Conservation (phyloP, 2,329 filamentous ascomycete genomes). For the Colletotrichum phormii region DNA sequence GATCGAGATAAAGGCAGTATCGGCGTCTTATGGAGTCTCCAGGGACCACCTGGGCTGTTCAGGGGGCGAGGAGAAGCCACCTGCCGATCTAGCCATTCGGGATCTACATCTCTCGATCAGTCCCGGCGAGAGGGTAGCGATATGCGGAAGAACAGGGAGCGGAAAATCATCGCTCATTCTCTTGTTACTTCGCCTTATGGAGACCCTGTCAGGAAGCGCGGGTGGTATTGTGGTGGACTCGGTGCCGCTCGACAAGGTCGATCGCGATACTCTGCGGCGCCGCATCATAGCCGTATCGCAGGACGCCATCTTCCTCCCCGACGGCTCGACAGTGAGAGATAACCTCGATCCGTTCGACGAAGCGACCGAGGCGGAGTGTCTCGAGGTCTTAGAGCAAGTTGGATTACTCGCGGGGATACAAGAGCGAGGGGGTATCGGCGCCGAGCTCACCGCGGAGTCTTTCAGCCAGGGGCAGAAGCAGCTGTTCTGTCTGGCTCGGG, state of each 20-base stretch:
- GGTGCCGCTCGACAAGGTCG: constrained; percentile 49
- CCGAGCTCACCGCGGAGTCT: constrained; percentile 57
- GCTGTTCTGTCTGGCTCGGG: constrained; percentile 71
- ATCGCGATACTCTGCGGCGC: constrained; percentile 56
- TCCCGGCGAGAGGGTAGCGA: constrained; percentile 48
- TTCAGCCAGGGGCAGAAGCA: constrained; percentile 72
- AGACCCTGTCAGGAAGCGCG: constrained; percentile 45
- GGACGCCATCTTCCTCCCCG: constrained; percentile 63
- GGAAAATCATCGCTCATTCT: constrained; percentile 58
- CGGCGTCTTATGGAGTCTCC: constrained; percentile 45
- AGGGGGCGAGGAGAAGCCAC: not conserved
- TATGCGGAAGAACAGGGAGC: constrained; percentile 53
- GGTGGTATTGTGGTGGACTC: constrained; percentile 57
- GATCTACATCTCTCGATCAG: constrained; percentile 44
- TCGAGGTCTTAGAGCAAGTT: constrained; percentile 49
- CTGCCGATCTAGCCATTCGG: constrained; percentile 40
- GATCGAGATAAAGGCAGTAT: constrained; percentile 46
- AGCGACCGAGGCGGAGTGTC: constrained; percentile 48
- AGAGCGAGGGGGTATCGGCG: constrained; percentile 48
- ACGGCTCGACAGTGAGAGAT: constrained; percentile 50
- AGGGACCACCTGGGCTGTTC: no score
- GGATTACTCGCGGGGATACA: constrained; percentile 47
- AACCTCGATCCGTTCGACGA: constrained; percentile 56
- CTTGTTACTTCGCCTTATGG: constrained; percentile 54
- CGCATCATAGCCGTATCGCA: constrained; percentile 65